phyloP scores from a whole-genome alignment of 75 land plant species.

The Pseudotsuga menziesii region DNA sequence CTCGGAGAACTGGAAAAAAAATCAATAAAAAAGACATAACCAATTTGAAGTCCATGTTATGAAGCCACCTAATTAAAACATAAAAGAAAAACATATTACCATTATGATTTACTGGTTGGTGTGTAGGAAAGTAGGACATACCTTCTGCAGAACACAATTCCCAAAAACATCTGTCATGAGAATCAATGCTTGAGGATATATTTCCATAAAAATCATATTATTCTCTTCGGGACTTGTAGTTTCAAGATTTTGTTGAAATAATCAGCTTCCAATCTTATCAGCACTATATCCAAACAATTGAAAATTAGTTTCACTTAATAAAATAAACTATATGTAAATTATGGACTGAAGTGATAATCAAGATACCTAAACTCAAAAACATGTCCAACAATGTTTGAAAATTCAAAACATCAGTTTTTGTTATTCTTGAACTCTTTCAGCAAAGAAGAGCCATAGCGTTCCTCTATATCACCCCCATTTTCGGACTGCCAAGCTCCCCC shows the following conservation, averaged over 20 bases:
- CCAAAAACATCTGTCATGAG: conserved; percentile 99
- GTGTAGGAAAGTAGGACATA: neutral
- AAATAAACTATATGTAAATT: neutral
- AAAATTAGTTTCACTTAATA: neutral
- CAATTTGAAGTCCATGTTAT: neutral
- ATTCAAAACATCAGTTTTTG: conserved; percentile 77
- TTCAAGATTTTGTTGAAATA: conserved; percentile 93
- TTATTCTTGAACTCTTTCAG: conserved; percentile 88
- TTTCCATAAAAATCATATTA: conserved; percentile 76
- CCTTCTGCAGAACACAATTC: conserved; percentile 93
- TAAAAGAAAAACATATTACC: neutral
- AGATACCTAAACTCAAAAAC: conserved; percentile 92
- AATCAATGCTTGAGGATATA: conserved; percentile 74
- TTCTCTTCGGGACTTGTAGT: conserved; percentile 79
- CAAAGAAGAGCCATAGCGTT: conserved; percentile 36
- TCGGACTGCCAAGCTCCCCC: conserved; percentile 64
- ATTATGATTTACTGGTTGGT: neutral
- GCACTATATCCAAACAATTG: conserved; percentile 45
- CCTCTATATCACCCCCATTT: neutral
- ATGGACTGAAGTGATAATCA: neutral
- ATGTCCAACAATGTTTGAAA: conserved; percentile 84
- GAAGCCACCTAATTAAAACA: neutral
- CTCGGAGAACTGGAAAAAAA: conserved; percentile 32
- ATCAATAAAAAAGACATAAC: neutral
- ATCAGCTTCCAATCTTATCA: conserved; percentile 92